Conservation (phyloP, 1,284 basidiomycete species). For the Hemileia vastatrix region DNA sequence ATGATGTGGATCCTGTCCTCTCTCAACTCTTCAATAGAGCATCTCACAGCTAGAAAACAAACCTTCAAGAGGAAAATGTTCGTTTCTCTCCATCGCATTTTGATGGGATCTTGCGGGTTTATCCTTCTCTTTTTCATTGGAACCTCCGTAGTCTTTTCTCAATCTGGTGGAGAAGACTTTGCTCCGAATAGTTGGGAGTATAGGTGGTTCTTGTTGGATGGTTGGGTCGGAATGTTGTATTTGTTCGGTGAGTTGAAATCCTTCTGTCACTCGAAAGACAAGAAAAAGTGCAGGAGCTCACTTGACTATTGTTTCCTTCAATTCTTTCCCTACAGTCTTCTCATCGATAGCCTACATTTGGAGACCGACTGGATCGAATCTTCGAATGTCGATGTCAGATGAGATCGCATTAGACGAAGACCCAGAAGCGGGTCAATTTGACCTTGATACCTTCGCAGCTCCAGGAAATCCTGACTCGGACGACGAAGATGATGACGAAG, state of each 20-base stretch:
- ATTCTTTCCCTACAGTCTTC: conserved; percentile 29
- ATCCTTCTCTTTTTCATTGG: too few relatives aligned
- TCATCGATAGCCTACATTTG: conserved; percentile 39
- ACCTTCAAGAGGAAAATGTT: too few relatives aligned
- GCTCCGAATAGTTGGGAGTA: too few relatives aligned
- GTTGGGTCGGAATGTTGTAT: conserved; percentile 36
- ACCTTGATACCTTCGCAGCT: conserved; percentile 34
- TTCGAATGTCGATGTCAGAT: conserved; percentile 42
- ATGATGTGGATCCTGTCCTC: too few relatives aligned
- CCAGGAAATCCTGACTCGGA: not conserved
- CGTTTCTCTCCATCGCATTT: too few relatives aligned
- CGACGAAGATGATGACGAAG: conserved; percentile 22
- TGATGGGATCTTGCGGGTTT: too few relatives aligned
- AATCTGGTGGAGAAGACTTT: too few relatives aligned
- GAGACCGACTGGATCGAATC: conserved; percentile 41
- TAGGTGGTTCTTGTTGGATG: too few relatives aligned
- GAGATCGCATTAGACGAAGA: conserved; percentile 42
- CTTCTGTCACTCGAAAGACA: not conserved
- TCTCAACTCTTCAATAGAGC: too few relatives aligned
- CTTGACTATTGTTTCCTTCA: not conserved
- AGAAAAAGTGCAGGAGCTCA: not conserved
- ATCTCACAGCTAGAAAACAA: too few relatives aligned
- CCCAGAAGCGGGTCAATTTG: conserved; percentile 34
- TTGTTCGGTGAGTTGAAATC: conserved; percentile 23
- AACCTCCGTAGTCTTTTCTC: too few relatives aligned